phyloP scores from a whole-genome alignment of 129 eudicot species.

The Oenanthe sinensis region DNA sequence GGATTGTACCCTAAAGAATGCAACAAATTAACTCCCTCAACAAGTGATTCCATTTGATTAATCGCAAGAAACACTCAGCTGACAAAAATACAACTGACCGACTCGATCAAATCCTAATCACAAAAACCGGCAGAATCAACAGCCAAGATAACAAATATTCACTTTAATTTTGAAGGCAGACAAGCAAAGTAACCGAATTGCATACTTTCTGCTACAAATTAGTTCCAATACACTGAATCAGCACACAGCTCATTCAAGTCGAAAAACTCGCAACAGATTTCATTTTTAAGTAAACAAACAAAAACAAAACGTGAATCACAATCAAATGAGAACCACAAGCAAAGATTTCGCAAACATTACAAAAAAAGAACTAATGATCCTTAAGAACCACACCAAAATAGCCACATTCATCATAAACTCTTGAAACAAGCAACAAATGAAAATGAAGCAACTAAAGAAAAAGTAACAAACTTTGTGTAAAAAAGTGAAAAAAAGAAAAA shows the following conservation, averaged over 20 bases:
- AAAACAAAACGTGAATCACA: conserved; percentile 5
- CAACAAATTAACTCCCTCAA: conserved; percentile 46
- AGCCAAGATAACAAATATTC: background rate
- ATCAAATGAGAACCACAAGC: conserved; percentile 4
- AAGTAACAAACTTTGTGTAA: background rate
- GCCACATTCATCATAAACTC: conserved; percentile 1
- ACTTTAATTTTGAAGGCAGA: background rate
- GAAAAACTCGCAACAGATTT: conserved; percentile 2
- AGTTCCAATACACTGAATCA: conserved; percentile 2
- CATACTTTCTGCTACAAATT: background rate
- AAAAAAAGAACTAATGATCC: background rate
- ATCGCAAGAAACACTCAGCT: conserved; percentile 13
- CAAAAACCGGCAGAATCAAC: background rate
- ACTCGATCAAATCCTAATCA: conserved; percentile 13
- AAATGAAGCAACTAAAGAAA: conserved; percentile 3
- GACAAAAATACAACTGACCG: background rate
- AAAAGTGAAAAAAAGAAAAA: conserved; percentile 1
- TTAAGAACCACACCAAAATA: background rate
- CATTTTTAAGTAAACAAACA: background rate
- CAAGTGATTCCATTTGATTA: conserved; percentile 54
- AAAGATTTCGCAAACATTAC: conserved; percentile 5
- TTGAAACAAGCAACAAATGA: background rate
- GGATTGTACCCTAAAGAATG: conserved; percentile 26
- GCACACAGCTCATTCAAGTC: conserved; percentile 2
- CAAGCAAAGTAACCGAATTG: conserved; percentile 6